Conservation (phyloP, 331 rosid species). For the Rhamnella rubrinervis region DNA sequence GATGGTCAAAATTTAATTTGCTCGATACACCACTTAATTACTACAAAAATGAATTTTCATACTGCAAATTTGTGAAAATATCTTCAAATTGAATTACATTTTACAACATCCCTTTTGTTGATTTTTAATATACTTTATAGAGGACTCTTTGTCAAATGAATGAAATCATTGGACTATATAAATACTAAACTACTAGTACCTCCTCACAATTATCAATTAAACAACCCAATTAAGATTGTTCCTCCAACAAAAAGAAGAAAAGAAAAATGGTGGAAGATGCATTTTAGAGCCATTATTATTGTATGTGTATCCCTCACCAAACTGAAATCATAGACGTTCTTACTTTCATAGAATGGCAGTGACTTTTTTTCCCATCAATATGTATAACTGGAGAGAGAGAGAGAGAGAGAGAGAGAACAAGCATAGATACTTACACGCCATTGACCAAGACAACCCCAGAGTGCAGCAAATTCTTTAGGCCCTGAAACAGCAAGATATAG, state of each 20-base stretch:
- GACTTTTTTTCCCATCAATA: not conserved
- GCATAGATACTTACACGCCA: constrained; percentile 69
- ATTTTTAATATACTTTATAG: too few species aligned
- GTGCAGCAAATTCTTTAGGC: constrained; percentile 68
- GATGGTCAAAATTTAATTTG: too few species aligned
- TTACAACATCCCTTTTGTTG: too few species aligned
- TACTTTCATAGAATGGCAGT: not conserved
- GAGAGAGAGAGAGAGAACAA: not conserved
- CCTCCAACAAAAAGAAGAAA: not conserved
- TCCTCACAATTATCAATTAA: not conserved
- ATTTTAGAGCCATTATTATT: not conserved
- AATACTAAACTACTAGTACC: not conserved
- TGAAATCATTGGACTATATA: too few species aligned
- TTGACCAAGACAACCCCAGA: constrained; percentile 80
- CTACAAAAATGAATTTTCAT: not conserved
- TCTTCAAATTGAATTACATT: not conserved
- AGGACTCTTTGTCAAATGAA: too few species aligned
- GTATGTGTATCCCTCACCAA: not conserved
- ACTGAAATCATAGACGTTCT: not conserved
- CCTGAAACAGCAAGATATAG: constrained; percentile 44
- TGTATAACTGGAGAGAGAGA: not conserved
- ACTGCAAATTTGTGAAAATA: not conserved
- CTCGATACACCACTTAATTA: not conserved
- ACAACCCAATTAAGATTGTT: not conserved
- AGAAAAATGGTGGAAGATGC: not conserved